Evolutionary conservation across 768 basidiomycete species (phyloP).

Genomic region (Erythrobasidium yunnanense): DNA sequence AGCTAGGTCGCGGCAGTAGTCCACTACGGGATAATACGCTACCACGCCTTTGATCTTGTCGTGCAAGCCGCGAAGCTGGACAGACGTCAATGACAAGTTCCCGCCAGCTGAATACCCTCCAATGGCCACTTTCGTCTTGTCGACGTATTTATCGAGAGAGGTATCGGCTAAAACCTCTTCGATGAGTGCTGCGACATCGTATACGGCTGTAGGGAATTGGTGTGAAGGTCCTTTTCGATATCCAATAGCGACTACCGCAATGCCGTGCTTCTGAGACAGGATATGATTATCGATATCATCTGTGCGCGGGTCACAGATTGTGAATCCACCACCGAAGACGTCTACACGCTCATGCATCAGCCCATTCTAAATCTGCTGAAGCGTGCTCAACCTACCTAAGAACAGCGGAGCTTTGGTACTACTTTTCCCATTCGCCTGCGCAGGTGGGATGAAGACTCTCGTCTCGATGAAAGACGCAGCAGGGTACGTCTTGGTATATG

Average conservation of each 20-base stretch:
- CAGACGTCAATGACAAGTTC: conserved; percentile 1
- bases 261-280: conserved; percentile 8
- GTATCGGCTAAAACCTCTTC: background rate
- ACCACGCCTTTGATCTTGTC: conserved; percentile 13
- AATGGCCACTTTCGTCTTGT: conserved; percentile 9
- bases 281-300: conserved; percentile 11
- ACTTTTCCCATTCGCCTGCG: background rate
- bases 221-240: background rate
- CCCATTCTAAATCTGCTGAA: too few species aligned
- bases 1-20: conserved; percentile 1
- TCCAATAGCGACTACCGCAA: conserved; percentile 13
- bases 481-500: conserved; percentile 10
- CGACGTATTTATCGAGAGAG: background rate
- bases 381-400: too few species aligned
- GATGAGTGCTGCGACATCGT: conserved; percentile 15
- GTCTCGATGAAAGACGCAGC: background rate
- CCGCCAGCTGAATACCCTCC: conserved; percentile 20
- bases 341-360: too few species aligned
- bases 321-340: conserved; percentile 13
- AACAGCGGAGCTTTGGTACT: background rate
- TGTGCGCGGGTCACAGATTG: background rate
- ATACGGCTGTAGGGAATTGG: conserved; percentile 2
- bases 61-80: conserved; percentile 17
- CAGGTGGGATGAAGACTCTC: conserved; percentile 3
- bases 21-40: conserved; percentile 19